Base-by-base conservation (phyloP, 1,284 basidiomycete species). In the Stereum hirsutum region DNA sequence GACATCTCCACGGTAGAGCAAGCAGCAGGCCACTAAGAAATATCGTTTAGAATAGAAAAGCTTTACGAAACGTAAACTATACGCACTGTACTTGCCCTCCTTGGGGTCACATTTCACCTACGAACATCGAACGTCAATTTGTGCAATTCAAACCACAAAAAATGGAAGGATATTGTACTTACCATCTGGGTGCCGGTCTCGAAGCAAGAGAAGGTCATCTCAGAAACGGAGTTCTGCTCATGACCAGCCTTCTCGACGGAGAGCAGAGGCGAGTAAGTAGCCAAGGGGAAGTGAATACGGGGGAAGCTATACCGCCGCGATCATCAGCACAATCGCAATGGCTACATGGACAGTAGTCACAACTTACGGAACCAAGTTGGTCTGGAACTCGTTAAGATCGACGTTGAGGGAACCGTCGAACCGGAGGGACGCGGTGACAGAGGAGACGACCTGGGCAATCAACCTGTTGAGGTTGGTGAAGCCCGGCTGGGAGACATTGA, bases 151-250 rank as follows among this genome's bases (percentile, higher is more conserved):
- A 10, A 8, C 20, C 20, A 20, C 6, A 24, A 15, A 30, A 25
- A 41, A 31, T 2, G 12, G 4, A 12, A 6, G 28, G 12, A 12
- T 4, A 4, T 15, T 15, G 6, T 12, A 21, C 12, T 41, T 50
- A 75, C 95, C 94, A 99, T 95, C 70, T 98, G 95, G 72, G 95
- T 96, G 53, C 92, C 93, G 52, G 80, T 77, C 74, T 99, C 95
- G 69, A 99, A 99, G 73, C 92, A 96, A 46, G 93, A 85, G 72
- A 90, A 93, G 52, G 95, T 99, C 92, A 99, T 97, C 63, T 99
- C 95, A 37, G 89, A 81, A 27, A 98, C 94, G 23, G 90, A 91
- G 75, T 99, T 98, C 69, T 94, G 89, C 67, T 99, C 95, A 64
- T 99, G 95, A 57, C 79, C 80, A 21, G 93, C 88, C 67, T 84